phyloP scores from a whole-genome alignment of 169 alveolate species.

The Plasmodium chabaudi region DNA sequence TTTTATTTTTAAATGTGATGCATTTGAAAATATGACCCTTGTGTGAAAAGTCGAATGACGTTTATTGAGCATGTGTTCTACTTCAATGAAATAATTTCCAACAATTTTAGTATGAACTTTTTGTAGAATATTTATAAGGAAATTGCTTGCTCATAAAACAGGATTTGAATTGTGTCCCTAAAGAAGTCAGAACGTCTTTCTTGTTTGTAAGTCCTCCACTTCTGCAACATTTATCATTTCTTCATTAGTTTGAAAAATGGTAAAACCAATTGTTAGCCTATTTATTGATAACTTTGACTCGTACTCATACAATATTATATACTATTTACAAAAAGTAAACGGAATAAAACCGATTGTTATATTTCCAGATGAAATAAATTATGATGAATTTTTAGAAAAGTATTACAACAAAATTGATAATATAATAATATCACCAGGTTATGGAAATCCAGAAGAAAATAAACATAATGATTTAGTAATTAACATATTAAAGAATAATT shows the following conservation, averaged over 20 bases:
- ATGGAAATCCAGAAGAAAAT: conserved; percentile 40
- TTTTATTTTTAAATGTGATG: no score
- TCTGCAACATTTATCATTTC: no score
- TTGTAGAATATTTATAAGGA: no score
- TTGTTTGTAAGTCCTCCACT: no score
- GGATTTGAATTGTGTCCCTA: no score
- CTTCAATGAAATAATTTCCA: no score
- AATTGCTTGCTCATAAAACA: no score
- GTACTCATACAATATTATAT: conserved; percentile 47
- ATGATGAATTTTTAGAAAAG: conserved; percentile 19
- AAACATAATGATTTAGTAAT: conserved; percentile 3
- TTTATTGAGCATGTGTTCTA: no score
- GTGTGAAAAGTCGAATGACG: no score
- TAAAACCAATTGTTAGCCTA: conserved; percentile 11
- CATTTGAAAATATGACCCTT: no score
- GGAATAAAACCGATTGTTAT: conserved; percentile 19
- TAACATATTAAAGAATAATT: conserved; percentile 17
- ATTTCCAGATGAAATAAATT: conserved; percentile 19
- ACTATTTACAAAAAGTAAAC: conserved; percentile 30
- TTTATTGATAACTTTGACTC: conserved; percentile 53
- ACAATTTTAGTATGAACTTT: no score
- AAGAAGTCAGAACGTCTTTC: no score
- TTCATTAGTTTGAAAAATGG: neutral
- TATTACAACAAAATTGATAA: conserved; percentile 37
- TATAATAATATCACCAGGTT: conserved; percentile 52